Evolutionary conservation across 75 land plant species (phyloP), one percentile per base, ranked within the genome.

Genomic region (Pinus albicaulis): DNA sequence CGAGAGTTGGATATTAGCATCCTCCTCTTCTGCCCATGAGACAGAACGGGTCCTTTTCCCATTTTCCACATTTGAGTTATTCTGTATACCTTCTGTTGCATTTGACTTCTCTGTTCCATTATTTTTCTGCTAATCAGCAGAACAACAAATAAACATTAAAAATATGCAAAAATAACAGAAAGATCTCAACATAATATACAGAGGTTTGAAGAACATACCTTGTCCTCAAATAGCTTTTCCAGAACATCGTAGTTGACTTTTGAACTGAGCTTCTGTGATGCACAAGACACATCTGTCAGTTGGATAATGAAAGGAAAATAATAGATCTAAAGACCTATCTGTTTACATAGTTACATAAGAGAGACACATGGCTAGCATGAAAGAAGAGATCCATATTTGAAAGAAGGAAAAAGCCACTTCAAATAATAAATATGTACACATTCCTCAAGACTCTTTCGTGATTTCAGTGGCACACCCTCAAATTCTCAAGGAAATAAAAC

Each of bases 141-240:
- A 52, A 38, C 71, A 68, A 10, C 3, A 68, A 41, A 68, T 20
- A 8, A 10, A 68, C n/a, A 22, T 68, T 68, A 41, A 22, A 68
- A 28, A 41, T 68, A n/a, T 38, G 71, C 38, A 7, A 68, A 41
- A 41, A 3, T 20, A 38, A 68, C 12, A 41, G 4, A 11, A 19
- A 2, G 15, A 64, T 41, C 71, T 68, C 20, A 68, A 66, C 11
- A 38, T 38, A 44, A 12, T 63, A 38, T 36, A 59, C 5, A 59
- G 25, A 10, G 17, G 16, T 78, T 17, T 58, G 19, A 74, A 61
- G 52, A 62, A 76, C 78, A 36, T 86, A 86, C 86, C 52, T 72
- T 81, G 31, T 78, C 89, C 55, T 89, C 92, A 78, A 89, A 92
- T 23, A 92, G 83, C 56, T 89, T 87, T 76, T 88, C 89, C 74